Evolutionary conservation across 768 basidiomycete species (phyloP).

Genomic region (Collybia sordida): DNA sequence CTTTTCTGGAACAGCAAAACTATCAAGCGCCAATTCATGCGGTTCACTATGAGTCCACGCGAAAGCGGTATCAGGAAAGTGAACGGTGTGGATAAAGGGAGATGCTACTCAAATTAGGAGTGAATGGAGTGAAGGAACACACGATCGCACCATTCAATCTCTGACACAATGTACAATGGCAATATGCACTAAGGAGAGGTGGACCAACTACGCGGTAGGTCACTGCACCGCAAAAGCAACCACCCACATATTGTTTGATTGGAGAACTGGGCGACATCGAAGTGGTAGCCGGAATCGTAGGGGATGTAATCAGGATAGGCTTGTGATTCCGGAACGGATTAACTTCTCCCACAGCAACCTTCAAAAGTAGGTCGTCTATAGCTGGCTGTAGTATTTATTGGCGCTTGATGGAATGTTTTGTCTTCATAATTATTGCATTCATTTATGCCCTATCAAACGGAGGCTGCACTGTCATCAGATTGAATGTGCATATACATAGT

Average conservation of each 20-base stretch:
- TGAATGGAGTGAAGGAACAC: not conserved
- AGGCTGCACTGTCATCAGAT: too few relatives aligned
- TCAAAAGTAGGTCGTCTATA: too few relatives aligned
- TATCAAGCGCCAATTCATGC: slow-evolving; percentile 36
- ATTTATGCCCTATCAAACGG: too few relatives aligned
- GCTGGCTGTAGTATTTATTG: too few relatives aligned
- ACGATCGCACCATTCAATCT: slow-evolving; percentile 45
- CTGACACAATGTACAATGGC: slow-evolving; percentile 74
- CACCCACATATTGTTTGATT: too few relatives aligned
- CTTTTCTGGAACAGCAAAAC: slow-evolving; percentile 47
- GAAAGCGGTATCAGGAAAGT: slow-evolving; percentile 51
- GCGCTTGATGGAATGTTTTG: too few relatives aligned
- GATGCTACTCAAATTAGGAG: slow-evolving; percentile 35
- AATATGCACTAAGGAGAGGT: slow-evolving; percentile 60
- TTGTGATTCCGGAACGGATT: not conserved
- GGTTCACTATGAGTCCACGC: slow-evolving; percentile 49
- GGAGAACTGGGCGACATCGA: too few relatives aligned
- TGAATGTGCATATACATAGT: not conserved
- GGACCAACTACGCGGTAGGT: slow-evolving; percentile 46
- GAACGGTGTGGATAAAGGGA: slow-evolving; percentile 63
- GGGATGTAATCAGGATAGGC: too few relatives aligned
- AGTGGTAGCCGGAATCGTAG: too few relatives aligned
- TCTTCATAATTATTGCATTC: too few relatives aligned
- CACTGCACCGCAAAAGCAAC: slow-evolving; percentile 59
- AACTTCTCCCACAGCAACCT: not conserved